Evolutionary conservation across 1,284 basidiomycete genomes (phyloP), one percentile per base, ranked within the genome.

Genomic region (Cystobasidium slooffiae): DNA sequence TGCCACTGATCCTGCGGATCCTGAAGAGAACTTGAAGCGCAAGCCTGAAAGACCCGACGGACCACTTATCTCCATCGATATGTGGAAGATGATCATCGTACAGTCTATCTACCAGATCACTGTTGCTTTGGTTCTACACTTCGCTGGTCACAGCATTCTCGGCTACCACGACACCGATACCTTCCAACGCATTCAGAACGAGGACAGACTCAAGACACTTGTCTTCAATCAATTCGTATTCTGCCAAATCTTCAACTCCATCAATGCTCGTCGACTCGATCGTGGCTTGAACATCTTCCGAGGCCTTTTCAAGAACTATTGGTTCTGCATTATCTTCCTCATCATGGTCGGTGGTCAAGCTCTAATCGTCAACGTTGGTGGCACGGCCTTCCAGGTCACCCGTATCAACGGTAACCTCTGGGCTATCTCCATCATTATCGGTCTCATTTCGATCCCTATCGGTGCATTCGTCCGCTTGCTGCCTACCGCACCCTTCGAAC

Each of bases 141-240:
- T 97, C 84, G 84, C 87, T 24, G 94, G 95, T 43, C 79, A 85
- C 43, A 76, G 81, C 44, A 94, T 98, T 75, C 87, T 97, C 59
- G 87, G 88, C 3, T 84, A 89, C 65, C 84, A 86, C 39, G 74
- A 78, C 66, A 62, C 51, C 6, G 80, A 85, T 49, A 80, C 75
- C 5, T 78, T 80, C 24, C 80, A 83, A 73, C 82, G 82, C 51
- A 81, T 85, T 22, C 84, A 86, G 59, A 79, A 86, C 74, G 74
- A 82, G n/a, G 81, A 84, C 9, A 84, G 90, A 70, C 86, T 96
- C 12, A 88, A 90, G 79, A 94, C 95, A 0, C 85, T 98, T 14
- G 91, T 97, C 52, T 99, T 99, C 88, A 99, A 98, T 81, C 86
- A 90, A 18, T 99, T 97, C 80, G 96, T 99, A 58, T 98, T 97